Evolutionary conservation across 352 stramenopile genomes (phyloP), one percentile per base, ranked within the genome.

Genomic region (Albugo laibachii): DNA sequence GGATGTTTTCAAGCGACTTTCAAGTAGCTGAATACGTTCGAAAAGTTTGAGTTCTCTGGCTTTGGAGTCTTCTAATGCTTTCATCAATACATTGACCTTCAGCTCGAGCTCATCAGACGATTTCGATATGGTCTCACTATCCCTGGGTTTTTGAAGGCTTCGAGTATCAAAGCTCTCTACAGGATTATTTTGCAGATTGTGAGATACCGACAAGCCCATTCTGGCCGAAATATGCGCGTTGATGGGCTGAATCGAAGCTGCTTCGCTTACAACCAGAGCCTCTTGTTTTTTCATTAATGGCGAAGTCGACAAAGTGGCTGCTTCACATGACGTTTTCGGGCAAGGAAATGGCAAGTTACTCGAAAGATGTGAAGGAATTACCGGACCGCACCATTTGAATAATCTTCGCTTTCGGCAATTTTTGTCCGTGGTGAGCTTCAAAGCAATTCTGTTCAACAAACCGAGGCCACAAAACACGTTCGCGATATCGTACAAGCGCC

Each of bases 391-490:
- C 57, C 57, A 64, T 15, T 50, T 52, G 54, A 61, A 64, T 18
- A 64, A 35, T 16, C 57, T 40, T 24, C 61, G 60, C 50, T 64
- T 64, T 5, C 57, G 57, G 24, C 24, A 31, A 31, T 31, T 31
- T 49, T 53, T 50, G 46, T 57, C 53, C 45, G 57, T 55, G 31
- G 49, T 64, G 16, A 52, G 47, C 11, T 49, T 41, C 5, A 51
- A 49, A 36, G 51, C 57, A 0, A 49, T 55, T 40, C 63, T 66
- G 12, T 57, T 44, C 27, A 66, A 49, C 46, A 66, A 53, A 1
- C 57, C 53, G 47, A 66, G 53, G 36, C 56, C 59, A 50, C 59
- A 63, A 35, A 66, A 61, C 12, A 66, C 59, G 45, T 66, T 66
- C 44, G 59, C 59, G 37, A 66, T 66, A 47, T 66, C 59, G 46